These are phyloP conservation scores for Somion occarium DNA, from an alignment of 1,284 basidiomycete species.

Conservation along the genomic window DNA sequence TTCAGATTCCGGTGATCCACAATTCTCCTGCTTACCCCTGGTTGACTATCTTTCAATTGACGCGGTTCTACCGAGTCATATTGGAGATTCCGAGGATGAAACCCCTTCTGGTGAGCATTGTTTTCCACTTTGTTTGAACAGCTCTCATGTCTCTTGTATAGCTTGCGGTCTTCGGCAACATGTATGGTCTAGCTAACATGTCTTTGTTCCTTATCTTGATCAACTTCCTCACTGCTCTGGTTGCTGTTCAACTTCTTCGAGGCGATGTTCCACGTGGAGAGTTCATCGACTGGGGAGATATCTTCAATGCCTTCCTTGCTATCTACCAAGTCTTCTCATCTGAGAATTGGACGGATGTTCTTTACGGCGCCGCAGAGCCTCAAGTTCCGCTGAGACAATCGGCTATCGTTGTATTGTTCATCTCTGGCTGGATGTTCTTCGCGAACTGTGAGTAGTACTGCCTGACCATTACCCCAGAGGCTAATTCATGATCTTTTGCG, in stretches of 20 bases:
- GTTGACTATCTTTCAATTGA: constrained; percentile 89
- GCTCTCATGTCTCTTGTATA: constrained; percentile 25
- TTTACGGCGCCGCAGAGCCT: constrained; percentile 69
- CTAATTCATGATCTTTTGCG: neutral
- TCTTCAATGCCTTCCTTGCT: constrained; percentile 86
- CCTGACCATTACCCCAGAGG: constrained; percentile 6
- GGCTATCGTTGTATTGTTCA: constrained; percentile 71
- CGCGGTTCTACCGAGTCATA: constrained; percentile 93
- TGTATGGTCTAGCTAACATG: constrained; percentile 93
- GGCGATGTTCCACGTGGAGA: constrained; percentile 65
- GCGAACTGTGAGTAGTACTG: constrained; percentile 71
- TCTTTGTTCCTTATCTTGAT: constrained; percentile 87
- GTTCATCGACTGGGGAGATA: constrained; percentile 82
- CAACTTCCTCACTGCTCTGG: constrained; percentile 83
- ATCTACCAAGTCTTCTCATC: constrained; percentile 93
- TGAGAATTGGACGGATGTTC: constrained; percentile 88
- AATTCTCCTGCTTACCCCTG: constrained; percentile 74
- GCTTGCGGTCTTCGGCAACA: constrained; percentile 89
- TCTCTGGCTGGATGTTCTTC: constrained; percentile 88
- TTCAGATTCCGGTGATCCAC: constrained; percentile 82
- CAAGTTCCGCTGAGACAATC: constrained; percentile 71
- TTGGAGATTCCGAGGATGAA: constrained; percentile 85
- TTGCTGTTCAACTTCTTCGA: constrained; percentile 72
- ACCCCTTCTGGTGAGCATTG: constrained; percentile 58
- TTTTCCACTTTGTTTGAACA: constrained; percentile 6